Conservation (phyloP, 2,329 filamentous ascomycete genomes). For the Hypocrella siamensis region DNA sequence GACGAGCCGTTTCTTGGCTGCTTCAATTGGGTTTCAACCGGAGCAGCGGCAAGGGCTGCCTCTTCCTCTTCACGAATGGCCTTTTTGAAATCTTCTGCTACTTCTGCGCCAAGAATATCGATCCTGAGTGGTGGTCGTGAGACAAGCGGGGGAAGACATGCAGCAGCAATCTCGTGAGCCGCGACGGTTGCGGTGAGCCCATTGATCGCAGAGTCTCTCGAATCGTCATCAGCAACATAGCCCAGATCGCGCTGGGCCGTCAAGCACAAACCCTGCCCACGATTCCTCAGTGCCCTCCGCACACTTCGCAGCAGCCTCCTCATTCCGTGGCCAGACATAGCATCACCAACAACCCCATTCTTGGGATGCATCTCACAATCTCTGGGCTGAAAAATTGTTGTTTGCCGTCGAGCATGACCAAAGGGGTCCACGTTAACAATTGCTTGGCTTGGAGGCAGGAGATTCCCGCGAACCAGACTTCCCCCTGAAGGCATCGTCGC, state of each 20-base stretch:
- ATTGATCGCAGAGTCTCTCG: slow-evolving; percentile 39
- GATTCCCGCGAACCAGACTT: slow-evolving; percentile 72
- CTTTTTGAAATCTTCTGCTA: slow-evolving; percentile 64
- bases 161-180: slow-evolving; percentile 12
- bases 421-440: slow-evolving; percentile 55
- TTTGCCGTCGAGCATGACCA: slow-evolving; percentile 31
- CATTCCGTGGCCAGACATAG: slow-evolving; percentile 59
- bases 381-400: slow-evolving; percentile 32
- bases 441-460: slow-evolving; percentile 69
- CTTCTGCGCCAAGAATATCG: slow-evolving; percentile 66
- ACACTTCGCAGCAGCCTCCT: slow-evolving; percentile 78
- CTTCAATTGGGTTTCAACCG: too few species aligned
- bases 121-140: slow-evolving; percentile 47
- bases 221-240: slow-evolving; percentile 31
- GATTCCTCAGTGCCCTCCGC: slow-evolving; percentile 60
- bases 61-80: slow-evolving; percentile 54
- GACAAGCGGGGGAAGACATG: slow-evolving; percentile 6
- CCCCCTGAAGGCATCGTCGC: slow-evolving; percentile 57
- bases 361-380: slow-evolving; percentile 23
- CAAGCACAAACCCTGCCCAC: slow-evolving; percentile 25
- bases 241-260: slow-evolving; percentile 30
- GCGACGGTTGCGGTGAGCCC: slow-evolving; percentile 15
- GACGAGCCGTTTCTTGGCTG: too few species aligned
- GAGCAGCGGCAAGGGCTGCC: too few species aligned
- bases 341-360: slow-evolving; percentile 33